Percentiles rank a stretch among this genome's conserved stretches.
Conservation (phyloP, 2,329 filamentous ascomycete species). For the Penicillium sp. region DNA sequence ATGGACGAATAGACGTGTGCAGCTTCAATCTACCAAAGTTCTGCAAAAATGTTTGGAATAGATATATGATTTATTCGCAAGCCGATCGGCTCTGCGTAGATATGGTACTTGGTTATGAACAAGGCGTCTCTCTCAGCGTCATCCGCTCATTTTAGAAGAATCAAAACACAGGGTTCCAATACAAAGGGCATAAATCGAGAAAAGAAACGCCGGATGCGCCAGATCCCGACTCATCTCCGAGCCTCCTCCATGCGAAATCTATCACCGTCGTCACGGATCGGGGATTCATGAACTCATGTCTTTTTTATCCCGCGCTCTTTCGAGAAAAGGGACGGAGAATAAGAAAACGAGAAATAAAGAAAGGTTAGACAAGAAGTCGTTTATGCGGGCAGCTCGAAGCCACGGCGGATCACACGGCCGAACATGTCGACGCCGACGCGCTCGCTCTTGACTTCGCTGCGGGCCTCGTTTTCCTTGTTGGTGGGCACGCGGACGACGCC, state of each 20-base stretch:
- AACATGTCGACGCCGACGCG: conserved; percentile 65
- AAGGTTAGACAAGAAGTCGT: conserved; percentile 5
- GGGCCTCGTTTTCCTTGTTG: conserved; percentile 97
- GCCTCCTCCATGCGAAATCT: conserved; percentile 29
- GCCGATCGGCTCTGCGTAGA: conserved; percentile 4
- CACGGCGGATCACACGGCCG: conserved; percentile 70
- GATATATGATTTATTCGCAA: conserved; percentile 5
- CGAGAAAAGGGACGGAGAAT: conserved; percentile 15
- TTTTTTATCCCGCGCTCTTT: conserved; percentile 15
- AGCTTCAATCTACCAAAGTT: background rate
- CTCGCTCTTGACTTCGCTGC: conserved; percentile 92
- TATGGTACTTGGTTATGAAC: conserved; percentile 16
- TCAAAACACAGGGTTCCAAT: conserved; percentile 20
- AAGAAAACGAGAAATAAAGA: conserved; percentile 14
- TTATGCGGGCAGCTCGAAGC: conserved; percentile 78
- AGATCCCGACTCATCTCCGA: conserved; percentile 29
- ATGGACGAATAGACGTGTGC: background rate
- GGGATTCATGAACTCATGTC: conserved; percentile 30
- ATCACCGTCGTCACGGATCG: conserved; percentile 26
- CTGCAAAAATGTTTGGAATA: background rate
- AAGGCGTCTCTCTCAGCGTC: conserved; percentile 17
- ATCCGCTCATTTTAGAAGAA: conserved; percentile 15
- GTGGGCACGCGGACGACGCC: conserved; percentile 71
- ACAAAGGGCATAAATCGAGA: conserved; percentile 16
- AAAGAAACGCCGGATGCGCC: conserved; percentile 27